Base-by-base conservation (phyloP, 2,329 filamentous ascomycete species). In the Westerdykella sp. region DNA sequence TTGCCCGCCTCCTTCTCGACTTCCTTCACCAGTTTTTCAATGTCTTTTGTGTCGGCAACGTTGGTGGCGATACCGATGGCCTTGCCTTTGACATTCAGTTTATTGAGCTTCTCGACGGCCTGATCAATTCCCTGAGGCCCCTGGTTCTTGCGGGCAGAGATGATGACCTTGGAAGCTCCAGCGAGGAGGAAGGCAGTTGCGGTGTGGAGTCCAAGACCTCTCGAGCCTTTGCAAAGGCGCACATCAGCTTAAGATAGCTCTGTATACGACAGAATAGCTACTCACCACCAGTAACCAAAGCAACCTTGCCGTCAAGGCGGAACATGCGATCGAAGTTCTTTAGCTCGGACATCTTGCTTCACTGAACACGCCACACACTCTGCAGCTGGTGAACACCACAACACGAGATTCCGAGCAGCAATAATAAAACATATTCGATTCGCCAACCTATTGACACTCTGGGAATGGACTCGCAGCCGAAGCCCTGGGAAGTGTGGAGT, bases 131-230 rank as follows among this genome's bases (percentile, higher is more conserved):
- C 65, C 35, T 67, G 57, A 14, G 51, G 50, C 15, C 67, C 69
- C 18, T 56, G 57, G 18, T 60, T 60, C 47, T 67, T 69, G 12
- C 67, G 60, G 3, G 68, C 62, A 0, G 61, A 65, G 25, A 69
- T 60, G 46, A 69, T 57, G 41, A 70, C 67, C 34, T 56, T 67
- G 23, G 55, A 59, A n/a, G 64, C 65, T 10, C 68, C 67, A 11
- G 67, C 67, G 22, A 65, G 58, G 6, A 69, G 60, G 37, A 70
- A 67, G 0, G 61, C 66, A 2, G 65, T 66, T 6, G 67, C 67
- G 7, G 66, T 57, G 34, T 68, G 63, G 10, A 69, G 59, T 13
- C 66, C 66, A 15, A 69, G 54, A 1, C 67, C 67, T 53, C 66
- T 56, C 2, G 66, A 69, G 21, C 69, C 69, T 70, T 21, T 21